Conservation (phyloP, 345 rosid species). For the Eucalyptus rudis region DNA sequence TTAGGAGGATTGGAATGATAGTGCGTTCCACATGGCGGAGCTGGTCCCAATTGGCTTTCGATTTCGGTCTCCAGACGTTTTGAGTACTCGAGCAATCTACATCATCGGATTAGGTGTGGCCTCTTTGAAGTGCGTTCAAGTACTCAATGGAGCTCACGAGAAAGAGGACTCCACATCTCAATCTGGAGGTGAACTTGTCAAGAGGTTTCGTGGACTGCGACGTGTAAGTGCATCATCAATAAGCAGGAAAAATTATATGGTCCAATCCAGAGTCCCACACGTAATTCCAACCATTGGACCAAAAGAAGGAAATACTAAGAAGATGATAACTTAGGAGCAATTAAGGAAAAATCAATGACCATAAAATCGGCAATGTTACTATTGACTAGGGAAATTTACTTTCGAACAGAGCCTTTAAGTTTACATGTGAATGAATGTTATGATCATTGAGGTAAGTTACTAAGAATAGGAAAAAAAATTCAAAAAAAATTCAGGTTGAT, state of each 20-base stretch:
- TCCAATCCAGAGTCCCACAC: background rate
- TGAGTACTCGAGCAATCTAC: background rate
- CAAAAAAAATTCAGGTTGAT: background rate
- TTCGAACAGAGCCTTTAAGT: background rate
- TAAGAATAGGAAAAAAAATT: background rate
- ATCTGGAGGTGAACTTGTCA: background rate
- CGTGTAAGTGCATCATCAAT: background rate
- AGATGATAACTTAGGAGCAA: background rate
- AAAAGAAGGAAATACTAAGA: background rate
- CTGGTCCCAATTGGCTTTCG: background rate
- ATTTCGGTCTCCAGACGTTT: background rate
- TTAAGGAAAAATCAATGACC: background rate
- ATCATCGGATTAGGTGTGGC: background rate
- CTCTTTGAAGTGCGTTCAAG: background rate
- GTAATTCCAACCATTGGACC: background rate
- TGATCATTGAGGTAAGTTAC: background rate
- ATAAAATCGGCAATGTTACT: background rate
- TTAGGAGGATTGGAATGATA: background rate
- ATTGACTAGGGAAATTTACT: background rate
- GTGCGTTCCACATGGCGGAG: background rate
- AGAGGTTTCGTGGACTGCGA: background rate
- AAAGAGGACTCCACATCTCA: background rate
- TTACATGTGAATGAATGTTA: background rate
- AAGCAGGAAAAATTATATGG: background rate
- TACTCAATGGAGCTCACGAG: background rate